These are phyloP conservation scores for Pulveroboletus sp. DNA, from an alignment of 768 basidiomycete species.

Conservation along the genomic window DNA sequence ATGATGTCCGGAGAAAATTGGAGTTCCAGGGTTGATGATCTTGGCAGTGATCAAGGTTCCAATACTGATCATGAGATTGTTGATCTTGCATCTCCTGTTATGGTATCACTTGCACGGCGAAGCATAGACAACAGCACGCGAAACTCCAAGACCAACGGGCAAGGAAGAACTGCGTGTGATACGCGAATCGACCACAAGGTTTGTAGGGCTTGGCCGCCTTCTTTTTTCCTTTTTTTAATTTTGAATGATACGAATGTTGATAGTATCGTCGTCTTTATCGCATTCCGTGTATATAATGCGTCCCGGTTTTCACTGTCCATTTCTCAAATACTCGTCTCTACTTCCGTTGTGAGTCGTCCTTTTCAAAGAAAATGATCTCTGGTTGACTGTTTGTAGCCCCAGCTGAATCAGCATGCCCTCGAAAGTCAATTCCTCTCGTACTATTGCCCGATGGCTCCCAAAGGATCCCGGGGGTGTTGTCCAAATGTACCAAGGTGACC, in stretches of 20 bases:
- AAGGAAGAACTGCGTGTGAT: neutral
- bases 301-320: neutral
- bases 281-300: constrained; percentile 1
- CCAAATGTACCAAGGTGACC: constrained; percentile 10
- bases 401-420: constrained; percentile 13
- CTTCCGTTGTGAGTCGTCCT: constrained; percentile 1
- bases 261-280: no score
- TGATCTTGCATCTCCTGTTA: neutral
- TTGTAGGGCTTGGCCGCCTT: neutral
- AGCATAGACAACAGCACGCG: neutral
- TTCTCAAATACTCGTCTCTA: neutral
- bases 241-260: neutral
- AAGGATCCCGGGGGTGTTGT: constrained; percentile 4
- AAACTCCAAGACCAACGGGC: neutral
- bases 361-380: neutral
- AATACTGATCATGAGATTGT: neutral
- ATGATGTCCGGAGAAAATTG: no score
- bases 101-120: neutral
- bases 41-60: no score
- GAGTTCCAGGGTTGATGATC: neutral
- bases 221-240: neutral
- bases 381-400: neutral
- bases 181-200: neutral
- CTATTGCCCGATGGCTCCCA: constrained; percentile 18
- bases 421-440: constrained; percentile 17